A percentile compares a stretch with the other conserved stretches of the same genome.
Evolutionary conservation across 2,329 filamentous ascomycete genomes (phyloP).

Genomic region (Calonectria multiphialidica): DNA sequence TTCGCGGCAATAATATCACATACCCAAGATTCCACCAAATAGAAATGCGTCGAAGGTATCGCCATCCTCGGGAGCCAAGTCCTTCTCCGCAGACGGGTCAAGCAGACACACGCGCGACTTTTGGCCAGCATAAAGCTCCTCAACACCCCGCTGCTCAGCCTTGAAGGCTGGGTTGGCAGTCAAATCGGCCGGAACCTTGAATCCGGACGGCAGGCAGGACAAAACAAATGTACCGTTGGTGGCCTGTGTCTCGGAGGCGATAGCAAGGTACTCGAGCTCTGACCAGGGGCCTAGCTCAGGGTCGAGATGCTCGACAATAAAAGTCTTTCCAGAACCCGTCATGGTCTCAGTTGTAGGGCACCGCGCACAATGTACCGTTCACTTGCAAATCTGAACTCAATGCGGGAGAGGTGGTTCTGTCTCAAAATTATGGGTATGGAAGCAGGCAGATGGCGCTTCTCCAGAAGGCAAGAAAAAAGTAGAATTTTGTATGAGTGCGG

Average conservation of each 20-base stretch:
- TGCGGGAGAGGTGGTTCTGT: not conserved
- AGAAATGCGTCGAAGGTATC: conserved; percentile 89
- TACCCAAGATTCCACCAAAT: conserved; percentile 96
- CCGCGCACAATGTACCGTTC: not conserved
- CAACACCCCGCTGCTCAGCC: conserved; percentile 82
- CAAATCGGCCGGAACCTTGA: conserved; percentile 73
- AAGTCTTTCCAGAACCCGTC: conserved; percentile 71
- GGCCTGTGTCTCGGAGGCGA: conserved; percentile 82
- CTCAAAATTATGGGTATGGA: not conserved
- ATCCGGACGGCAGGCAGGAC: conserved; percentile 79
- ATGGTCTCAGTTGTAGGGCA: conserved; percentile 43
- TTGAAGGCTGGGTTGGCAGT: conserved; percentile 71
- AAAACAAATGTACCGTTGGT: conserved; percentile 80
- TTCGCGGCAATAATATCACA: conserved; percentile 39
- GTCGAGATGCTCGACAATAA: conserved; percentile 97
- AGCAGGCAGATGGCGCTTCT: not conserved
- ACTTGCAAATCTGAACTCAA: not conserved
- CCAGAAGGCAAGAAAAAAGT: not conserved
- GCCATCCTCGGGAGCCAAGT: conserved; percentile 86
- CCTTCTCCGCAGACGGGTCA: conserved; percentile 85
- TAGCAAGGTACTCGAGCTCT: conserved; percentile 89
- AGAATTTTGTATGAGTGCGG: not conserved
- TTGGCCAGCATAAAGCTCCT: conserved; percentile 80
- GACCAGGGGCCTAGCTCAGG: conserved; percentile 96
- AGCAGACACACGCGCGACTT: conserved; percentile 88